Evolutionary conservation across 2,329 filamentous ascomycete species (phyloP), one percentile per base, ranked within the genome.

Genomic region (Triangularia verruculosa): DNA sequence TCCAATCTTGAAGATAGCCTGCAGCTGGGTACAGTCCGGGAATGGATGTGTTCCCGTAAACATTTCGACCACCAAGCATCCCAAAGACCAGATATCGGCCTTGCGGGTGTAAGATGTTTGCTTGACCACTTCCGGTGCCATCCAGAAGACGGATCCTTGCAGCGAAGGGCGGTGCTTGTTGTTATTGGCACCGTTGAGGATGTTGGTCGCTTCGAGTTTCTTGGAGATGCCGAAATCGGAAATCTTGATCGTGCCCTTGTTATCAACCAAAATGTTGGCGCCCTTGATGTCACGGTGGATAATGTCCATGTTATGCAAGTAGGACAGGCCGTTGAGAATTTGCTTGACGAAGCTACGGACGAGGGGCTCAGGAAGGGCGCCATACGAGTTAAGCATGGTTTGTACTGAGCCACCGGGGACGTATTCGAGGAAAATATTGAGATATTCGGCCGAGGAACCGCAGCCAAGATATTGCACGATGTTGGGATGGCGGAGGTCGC

Each of bases 391-490:
- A 69, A 99, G 89, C 93, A 99, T 98, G 9, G 92, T 96, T 69
- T 96, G 95, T 25, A 99, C 96, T 12, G 94, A 98, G 54, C 95
- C 95, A 77, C 95, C 95, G 15, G 95, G 92, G 30, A 99, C 95
- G 76, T 99, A 99, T 78, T 99, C 95, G 74, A 99, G 88, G 87
- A 99, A 99, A 90, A 99, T 99, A 80, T 99, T 99, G 72, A 99
- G 87, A 75, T 94, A 89, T 61, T 93, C 89, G 17, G 92, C 87
- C 66, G 96, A 95, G 8, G 92, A 94, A 72, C 93, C 94, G 70
- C 93, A 97, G 65, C 95, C 95, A 7, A 99, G 87, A 74, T 99
- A 99, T 75, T 97, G 95, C 75, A 99, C 95, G 74, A 99, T 98
- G 75, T 99, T 98, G 62, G 92, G 87, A 73, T 99, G 95, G 73